Conservation (phyloP, 2,329 filamentous ascomycete genomes). For the Botryosphaeria agaves region DNA sequence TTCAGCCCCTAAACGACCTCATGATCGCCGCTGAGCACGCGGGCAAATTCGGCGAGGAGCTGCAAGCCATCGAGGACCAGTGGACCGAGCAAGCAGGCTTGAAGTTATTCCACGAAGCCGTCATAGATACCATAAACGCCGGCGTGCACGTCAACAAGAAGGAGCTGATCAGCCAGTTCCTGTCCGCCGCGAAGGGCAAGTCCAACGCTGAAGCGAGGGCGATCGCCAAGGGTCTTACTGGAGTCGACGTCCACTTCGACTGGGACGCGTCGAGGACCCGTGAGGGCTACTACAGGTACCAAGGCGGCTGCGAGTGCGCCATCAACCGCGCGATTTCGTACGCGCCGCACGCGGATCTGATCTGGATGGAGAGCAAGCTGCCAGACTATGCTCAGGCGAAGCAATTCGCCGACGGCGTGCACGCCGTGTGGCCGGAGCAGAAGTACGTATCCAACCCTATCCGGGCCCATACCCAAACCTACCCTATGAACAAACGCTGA, state of each 20-base stretch:
- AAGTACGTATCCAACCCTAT: constrained; percentile 44
- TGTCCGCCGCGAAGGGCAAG: constrained; percentile 57
- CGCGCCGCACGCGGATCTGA: constrained; percentile 83
- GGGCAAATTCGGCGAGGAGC: constrained; percentile 62
- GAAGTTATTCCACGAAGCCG: constrained; percentile 81
- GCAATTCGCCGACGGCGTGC: constrained; percentile 86
- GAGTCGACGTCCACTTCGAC: constrained; percentile 74
- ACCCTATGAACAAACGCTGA: constrained; percentile 4
- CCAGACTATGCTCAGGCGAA: constrained; percentile 82
- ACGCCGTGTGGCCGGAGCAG: constrained; percentile 87
- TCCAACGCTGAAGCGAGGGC: constrained; percentile 67
- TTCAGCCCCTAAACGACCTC: constrained; percentile 75
- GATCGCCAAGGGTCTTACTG: constrained; percentile 60
- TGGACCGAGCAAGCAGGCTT: constrained; percentile 69
- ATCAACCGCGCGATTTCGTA: constrained; percentile 83
- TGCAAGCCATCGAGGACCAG: constrained; percentile 82
- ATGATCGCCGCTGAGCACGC: constrained; percentile 72
- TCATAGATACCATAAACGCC: constrained; percentile 62
- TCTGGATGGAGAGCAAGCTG: constrained; percentile 99
- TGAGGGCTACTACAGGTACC: constrained; percentile 87
- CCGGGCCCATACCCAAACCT: constrained; percentile 1
- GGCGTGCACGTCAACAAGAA: constrained; percentile 52
- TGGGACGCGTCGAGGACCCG: constrained; percentile 89
- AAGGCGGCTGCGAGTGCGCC: constrained; percentile 81
- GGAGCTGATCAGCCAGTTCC: constrained; percentile 48